phyloP scores from a whole-genome alignment of 371 early-diverging fungal genomes.

The Mucor indicus region DNA sequence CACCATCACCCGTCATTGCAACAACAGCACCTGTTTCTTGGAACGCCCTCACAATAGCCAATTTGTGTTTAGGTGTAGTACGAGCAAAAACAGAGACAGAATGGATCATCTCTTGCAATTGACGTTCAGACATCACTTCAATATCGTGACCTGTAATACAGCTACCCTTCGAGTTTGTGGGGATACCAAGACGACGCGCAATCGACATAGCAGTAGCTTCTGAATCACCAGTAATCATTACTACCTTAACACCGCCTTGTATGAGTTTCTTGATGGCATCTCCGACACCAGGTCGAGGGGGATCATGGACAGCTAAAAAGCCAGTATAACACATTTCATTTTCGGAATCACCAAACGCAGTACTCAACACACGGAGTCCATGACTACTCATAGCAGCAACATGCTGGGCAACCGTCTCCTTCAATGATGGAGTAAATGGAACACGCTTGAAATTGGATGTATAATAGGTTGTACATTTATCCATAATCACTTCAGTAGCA shows the following conservation, averaged over 20 bases:
- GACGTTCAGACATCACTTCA: constrained; percentile 63
- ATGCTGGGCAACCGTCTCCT: constrained; percentile 50
- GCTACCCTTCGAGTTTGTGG: constrained; percentile 49
- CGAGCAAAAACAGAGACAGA: constrained; percentile 82
- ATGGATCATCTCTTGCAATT: constrained; percentile 58
- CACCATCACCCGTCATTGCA: constrained; percentile 97
- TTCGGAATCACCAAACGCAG: constrained; percentile 68
- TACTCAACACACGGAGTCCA: constrained; percentile 87
- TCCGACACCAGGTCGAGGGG: constrained; percentile 72
- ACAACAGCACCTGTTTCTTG: constrained; percentile 73
- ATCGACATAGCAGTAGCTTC: constrained; percentile 81
- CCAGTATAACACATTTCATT: constrained; percentile 72
- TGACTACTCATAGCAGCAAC: constrained; percentile 69
- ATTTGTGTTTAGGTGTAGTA: constrained; percentile 89
- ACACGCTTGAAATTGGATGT: constrained; percentile 35
- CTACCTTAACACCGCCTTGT: constrained; percentile 76
- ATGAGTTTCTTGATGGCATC: constrained; percentile 61
- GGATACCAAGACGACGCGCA: constrained; percentile 74
- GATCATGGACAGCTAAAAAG: constrained; percentile 84
- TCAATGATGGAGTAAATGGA: constrained; percentile 47
- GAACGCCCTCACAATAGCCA: constrained; percentile 80
- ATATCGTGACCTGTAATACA: constrained; percentile 74
- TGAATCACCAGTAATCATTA: constrained; percentile 92
- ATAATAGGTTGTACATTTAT: constrained; percentile 62
- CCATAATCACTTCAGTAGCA: constrained; percentile 70